These are phyloP conservation scores for Quercus engelmannii DNA, from an alignment of 306 rosid genomes.

Conservation along the genomic window DNA sequence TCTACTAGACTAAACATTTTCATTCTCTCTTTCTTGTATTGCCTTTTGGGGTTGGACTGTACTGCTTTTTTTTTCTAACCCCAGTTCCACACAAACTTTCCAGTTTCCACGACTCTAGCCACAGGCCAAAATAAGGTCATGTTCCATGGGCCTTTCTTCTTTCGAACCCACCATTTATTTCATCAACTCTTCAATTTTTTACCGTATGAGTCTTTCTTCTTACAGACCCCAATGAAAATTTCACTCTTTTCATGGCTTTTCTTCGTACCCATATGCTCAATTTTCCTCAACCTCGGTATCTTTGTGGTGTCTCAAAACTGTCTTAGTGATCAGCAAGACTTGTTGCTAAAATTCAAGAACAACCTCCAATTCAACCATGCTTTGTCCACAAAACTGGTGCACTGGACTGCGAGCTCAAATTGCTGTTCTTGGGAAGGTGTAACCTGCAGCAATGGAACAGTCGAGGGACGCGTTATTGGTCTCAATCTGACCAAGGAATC, in stretches of 20 bases:
- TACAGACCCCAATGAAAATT: not conserved
- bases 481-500: slow-evolving; percentile 19
- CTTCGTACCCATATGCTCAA: not conserved
- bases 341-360: too few relatives aligned
- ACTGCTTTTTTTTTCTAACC: not conserved
- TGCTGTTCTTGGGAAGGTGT: not conserved
- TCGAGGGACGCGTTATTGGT: not conserved
- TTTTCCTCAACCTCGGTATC: not conserved
- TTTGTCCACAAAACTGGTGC: not conserved
- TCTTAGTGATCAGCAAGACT: too few relatives aligned
- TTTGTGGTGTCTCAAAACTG: not conserved
- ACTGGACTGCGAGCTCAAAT: too few relatives aligned
- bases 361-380: too few relatives aligned
- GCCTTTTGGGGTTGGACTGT: too few relatives aligned
- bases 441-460: too few relatives aligned
- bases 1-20: too few relatives aligned
- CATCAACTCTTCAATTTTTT: too few relatives aligned
- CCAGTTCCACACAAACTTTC: not conserved
- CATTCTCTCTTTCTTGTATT: too few relatives aligned
- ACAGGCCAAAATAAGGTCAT: not conserved
- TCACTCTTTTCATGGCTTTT: not conserved
- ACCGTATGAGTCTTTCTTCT: not conserved
- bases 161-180: too few relatives aligned
- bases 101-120: not conserved
- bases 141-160: not conserved